Base-by-base conservation (phyloP, 169 alveolate species). In the Eimeria acervulina region DNA sequence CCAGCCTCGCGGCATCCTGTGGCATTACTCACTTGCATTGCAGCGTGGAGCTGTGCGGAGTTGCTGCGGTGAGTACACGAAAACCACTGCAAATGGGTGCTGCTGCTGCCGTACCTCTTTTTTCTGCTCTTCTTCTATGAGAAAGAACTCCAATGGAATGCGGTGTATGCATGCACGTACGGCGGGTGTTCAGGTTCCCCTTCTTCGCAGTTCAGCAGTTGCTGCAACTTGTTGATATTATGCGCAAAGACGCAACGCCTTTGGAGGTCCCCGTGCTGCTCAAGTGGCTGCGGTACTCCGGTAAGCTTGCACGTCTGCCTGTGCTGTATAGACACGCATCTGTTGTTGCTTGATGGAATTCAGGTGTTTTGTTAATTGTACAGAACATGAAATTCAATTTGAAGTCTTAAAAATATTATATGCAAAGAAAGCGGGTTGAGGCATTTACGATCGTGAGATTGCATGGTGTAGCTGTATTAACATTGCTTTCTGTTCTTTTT, bases 271-370 rank as follows among this genome's bases (percentile, higher is more conserved):
- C 97, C 23, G 61, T 92, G n/a, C 80, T 91, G 52, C 95, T 97
- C 12, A 97, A 90, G 81, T 97, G 98, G 98, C 96, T 97, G 17
- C 95, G 98, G 33, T 97, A 97, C 81, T 96, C 97, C 2, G 95
- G 95, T 91, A 42, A 3, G 89, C 38, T 10, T 12, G 80, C 40
- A 21, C 84, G 84, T 28, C 38, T 21, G 13, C 31, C 84, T 12
- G 1, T 28, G 23, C 23, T 51, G 59, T 17, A 0, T 51, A 51
- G 59, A 51, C 15, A 51, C 59, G 21, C 15, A 12, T 51, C 59
- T 51, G 59, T 1, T 51, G 59, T 17, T 51, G 59, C 59, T 51
- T 51, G 59, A 10, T 51, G 59, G 21, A 17, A n/a, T n/a, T n/a
- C n/a, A n/a, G n/a, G n/a, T n/a, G n/a, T n/a, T n/a, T n/a, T n/a